Evolutionary conservation across 331 rosid genomes (phyloP).

Genomic region (Malus hybrid): DNA sequence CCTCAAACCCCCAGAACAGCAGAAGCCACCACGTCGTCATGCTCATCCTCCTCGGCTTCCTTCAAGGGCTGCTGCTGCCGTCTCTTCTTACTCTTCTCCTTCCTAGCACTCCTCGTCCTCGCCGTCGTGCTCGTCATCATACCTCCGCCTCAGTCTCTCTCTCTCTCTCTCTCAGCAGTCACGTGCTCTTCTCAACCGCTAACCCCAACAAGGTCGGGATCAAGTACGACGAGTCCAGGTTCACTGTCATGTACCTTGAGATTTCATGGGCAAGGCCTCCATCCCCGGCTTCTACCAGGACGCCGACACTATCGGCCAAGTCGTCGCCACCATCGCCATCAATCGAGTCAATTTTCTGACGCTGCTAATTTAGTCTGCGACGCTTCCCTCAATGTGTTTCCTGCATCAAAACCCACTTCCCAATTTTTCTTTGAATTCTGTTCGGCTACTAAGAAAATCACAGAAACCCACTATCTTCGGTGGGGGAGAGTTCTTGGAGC

Average conservation of each 20-base stretch:
- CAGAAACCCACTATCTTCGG: not conserved
- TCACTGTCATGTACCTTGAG: constrained; percentile 90
- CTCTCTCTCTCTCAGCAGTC: constrained; percentile 70
- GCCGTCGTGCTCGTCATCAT: constrained; percentile 58
- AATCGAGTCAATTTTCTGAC: constrained; percentile 73
- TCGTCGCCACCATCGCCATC: constrained; percentile 69
- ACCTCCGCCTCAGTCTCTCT: constrained; percentile 53
- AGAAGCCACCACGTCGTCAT: constrained; percentile 19
- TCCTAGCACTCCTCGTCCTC: constrained; percentile 62
- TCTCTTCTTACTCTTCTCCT: constrained; percentile 76
- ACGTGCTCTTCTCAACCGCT: constrained; percentile 62
- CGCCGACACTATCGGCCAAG: constrained; percentile 59
- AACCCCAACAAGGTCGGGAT: constrained; percentile 97
- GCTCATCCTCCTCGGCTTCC: constrained; percentile 51
- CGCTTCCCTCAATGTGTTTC: constrained; percentile 47
- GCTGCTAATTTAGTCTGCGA: constrained; percentile 78
- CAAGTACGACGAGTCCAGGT: constrained; percentile 83
- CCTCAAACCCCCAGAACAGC: not conserved
- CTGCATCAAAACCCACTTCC: not conserved
- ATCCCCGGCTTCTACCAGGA: constrained; percentile 81
- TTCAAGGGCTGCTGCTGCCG: constrained; percentile 90
- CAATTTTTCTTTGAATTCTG: not conserved
- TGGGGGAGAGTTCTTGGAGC: too few species aligned
- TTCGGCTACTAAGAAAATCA: constrained; percentile 7
- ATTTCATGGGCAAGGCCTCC: constrained; percentile 77